Evolutionary conservation across 2,329 filamentous ascomycete species (phyloP).

Genomic region (Colletotrichum theobromicola): DNA sequence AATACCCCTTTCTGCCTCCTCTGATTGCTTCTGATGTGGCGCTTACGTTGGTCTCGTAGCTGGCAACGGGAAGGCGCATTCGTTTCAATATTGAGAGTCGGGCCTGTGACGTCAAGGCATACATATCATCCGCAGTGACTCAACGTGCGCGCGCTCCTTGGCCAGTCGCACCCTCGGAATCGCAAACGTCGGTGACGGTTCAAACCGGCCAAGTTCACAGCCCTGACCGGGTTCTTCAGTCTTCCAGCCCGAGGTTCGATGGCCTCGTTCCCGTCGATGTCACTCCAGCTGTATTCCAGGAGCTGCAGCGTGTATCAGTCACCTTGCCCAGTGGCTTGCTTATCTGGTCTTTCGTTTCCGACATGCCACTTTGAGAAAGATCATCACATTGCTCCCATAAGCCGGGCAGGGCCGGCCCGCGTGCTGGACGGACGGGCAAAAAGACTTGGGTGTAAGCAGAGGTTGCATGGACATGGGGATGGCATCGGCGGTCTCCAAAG

Average conservation of each 20-base stretch:
- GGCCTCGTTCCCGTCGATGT: not conserved
- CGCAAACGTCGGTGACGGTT: not conserved
- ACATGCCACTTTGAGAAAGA: not conserved
- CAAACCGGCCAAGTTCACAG: not conserved
- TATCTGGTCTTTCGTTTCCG: not conserved
- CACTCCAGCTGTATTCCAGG: not conserved
- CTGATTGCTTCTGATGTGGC: not conserved
- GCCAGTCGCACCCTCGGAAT: not conserved
- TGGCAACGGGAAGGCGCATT: not conserved
- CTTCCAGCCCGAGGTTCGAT: not conserved
- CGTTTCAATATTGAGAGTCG: not conserved
- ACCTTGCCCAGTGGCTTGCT: not conserved
- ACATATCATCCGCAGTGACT: not conserved
- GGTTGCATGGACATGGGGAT: not conserved
- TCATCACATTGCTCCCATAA: slow-evolving; percentile 1
- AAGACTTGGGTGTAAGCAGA: not conserved
- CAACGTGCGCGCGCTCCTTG: not conserved
- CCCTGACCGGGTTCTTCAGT: too few relatives aligned
- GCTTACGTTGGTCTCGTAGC: not conserved
- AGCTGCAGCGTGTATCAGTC: not conserved
- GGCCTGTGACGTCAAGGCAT: not conserved
- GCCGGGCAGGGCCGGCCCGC: slow-evolving; percentile 19
- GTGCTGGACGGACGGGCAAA: not conserved
- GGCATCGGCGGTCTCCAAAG: not conserved
- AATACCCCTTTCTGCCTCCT: not conserved